Conservation (phyloP, 495 filamentous ascomycete species). For the Talaromyces proteolyticus region DNA sequence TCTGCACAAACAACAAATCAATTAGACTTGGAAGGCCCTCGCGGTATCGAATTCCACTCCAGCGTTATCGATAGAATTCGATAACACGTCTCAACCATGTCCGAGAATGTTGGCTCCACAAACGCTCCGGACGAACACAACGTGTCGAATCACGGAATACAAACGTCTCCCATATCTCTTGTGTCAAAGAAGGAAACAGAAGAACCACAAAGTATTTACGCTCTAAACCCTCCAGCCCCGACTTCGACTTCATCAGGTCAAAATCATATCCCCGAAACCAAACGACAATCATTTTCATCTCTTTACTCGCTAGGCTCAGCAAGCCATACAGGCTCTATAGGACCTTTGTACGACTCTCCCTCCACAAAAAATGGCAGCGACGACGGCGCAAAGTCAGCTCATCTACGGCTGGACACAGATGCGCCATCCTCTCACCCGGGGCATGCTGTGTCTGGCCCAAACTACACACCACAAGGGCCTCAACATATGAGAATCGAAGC, state of each 20-base stretch:
- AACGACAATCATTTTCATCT: background rate
- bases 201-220: background rate
- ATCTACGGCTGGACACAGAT: no score
- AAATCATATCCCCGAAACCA: background rate
- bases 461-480: background rate
- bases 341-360: background rate
- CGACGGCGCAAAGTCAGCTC: background rate
- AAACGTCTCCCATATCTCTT: no score
- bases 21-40: background rate
- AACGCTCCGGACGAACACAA: no score
- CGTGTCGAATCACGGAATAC: background rate
- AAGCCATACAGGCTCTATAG: no score
- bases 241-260: background rate
- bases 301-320: background rate
- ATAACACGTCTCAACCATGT: no score
- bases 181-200: no score
- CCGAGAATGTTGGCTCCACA: constrained; percentile 58
- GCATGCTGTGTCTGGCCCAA: background rate
- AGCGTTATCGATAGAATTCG: no score
- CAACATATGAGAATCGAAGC: constrained; percentile 10
- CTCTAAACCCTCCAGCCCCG: background rate
- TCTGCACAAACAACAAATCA: no score
- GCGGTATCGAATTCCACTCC: no score
- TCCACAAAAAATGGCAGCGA: background rate
- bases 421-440: background rate